Evolutionary conservation across 805 yeast genomes (phyloP), one percentile per base, ranked within the genome.

Genomic region (Wickerhamiella galacta): DNA sequence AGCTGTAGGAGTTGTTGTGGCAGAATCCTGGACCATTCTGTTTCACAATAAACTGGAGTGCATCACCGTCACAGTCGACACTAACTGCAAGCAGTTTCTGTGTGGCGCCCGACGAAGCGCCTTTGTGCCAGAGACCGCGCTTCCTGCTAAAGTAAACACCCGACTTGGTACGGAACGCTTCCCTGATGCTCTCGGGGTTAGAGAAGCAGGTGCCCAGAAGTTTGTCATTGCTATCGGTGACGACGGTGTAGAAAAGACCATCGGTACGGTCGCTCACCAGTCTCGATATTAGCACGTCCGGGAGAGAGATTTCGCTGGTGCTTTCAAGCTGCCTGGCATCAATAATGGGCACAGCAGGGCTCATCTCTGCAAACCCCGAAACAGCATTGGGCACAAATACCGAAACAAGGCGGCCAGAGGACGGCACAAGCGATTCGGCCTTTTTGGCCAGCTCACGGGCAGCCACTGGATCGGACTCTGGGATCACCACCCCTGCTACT

Each of bases 101-200:
- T 1, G 92, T 80, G 33, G 93, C 93, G 15, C 98, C 98, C n/a
- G 93, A 78, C 2, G 95, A 80, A 35, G 77, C 76, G 20, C 98
- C 98, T 55, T 90, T 90, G 54, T 75, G 78, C 98, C 98, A 90
- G 38, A 90, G 65, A 28, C 93, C 96, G 39, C 81, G 73, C 35
- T 66, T 61, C 47, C 98, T 75, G 6, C 95, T 81, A 55, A 78
- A 95, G 57, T 90, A 90, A 2, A 90, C 94, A 37, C 98, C 98
- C 7, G 80, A 72, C 31, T 70, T 67, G 16, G 80, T 75, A 39
- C 70, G 70, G 44, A 90, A 68, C 9, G 96, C 90, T 46, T 78
- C 85, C 28, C 67, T 57, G 47, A 90, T 72, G 21, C 94, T 80
- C 45, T 77, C 83, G 26, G 57, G 57, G 0, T 94, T 81, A 0